A percentile compares a stretch with the other conserved stretches of the same genome.
These are phyloP conservation scores for Hamamelis virginiana DNA, from an alignment of 164 flowering plant genomes.

Conservation along the genomic window DNA sequence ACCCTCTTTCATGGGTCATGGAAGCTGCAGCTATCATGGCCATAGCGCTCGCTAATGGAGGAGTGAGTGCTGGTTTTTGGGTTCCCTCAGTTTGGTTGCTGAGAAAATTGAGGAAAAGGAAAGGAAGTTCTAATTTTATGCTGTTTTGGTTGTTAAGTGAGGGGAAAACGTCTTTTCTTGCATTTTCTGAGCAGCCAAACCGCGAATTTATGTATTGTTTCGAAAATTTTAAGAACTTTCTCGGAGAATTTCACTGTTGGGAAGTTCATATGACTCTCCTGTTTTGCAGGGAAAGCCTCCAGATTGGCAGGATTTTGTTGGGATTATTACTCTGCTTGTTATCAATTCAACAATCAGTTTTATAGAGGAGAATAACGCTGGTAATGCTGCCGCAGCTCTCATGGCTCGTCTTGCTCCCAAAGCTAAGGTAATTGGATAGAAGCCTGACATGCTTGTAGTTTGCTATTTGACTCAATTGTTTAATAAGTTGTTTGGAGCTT, in stretches of 20 bases:
- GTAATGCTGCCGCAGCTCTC: slow-evolving; percentile 94
- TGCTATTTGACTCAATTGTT: too few relatives aligned
- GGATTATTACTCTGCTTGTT: slow-evolving; percentile 69
- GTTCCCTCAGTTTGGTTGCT: slow-evolving; percentile 1
- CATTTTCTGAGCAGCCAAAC: background rate
- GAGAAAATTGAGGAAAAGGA: background rate
- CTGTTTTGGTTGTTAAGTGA: background rate
- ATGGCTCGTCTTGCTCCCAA: slow-evolving; percentile 95
- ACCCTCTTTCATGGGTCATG: slow-evolving; percentile 97
- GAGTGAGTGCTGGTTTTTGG: slow-evolving; percentile 44
- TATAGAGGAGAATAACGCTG: slow-evolving; percentile 91
- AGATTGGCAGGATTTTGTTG: slow-evolving; percentile 94
- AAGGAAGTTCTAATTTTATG: background rate
- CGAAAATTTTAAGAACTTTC: background rate
- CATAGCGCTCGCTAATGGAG: slow-evolving; percentile 92
- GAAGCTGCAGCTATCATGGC: slow-evolving; percentile 98
- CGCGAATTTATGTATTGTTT: background rate
- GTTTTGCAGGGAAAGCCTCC: slow-evolving; percentile 75
- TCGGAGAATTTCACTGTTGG: background rate
- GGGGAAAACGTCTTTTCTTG: background rate
- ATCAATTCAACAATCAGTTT: slow-evolving; percentile 93
- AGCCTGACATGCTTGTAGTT: background rate
- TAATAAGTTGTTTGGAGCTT: background rate
- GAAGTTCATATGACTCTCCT: background rate
- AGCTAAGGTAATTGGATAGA: slow-evolving; percentile 51